Evolutionary conservation across 2,329 filamentous ascomycete species (phyloP).

Genomic region (Aspergillus jensenii): DNA sequence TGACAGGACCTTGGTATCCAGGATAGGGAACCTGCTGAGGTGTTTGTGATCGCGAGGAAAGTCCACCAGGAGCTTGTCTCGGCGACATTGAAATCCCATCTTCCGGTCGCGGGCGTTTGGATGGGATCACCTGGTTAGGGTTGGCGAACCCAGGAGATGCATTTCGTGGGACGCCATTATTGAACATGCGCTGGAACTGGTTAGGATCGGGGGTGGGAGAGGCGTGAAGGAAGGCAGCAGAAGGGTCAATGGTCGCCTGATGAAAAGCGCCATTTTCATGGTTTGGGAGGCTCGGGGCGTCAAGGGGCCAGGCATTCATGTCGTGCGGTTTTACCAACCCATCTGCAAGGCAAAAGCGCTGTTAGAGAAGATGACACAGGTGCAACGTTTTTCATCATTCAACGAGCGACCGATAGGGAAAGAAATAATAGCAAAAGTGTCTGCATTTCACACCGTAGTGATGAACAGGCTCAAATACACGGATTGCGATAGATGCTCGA

Average conservation of each 20-base stretch:
- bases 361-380: slow-evolving; percentile 22
- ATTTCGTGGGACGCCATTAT: slow-evolving; percentile 83
- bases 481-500: slow-evolving; percentile 7
- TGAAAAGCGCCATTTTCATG: slow-evolving; percentile 51
- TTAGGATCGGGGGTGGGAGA: slow-evolving; percentile 49
- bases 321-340: slow-evolving; percentile 48
- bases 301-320: slow-evolving; percentile 54
- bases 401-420: slow-evolving; percentile 26
- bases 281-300: slow-evolving; percentile 48
- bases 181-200: slow-evolving; percentile 68
- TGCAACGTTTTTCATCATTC: slow-evolving; percentile 16
- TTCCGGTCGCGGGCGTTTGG: slow-evolving; percentile 82
- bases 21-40: slow-evolving; percentile 75
- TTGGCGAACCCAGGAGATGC: slow-evolving; percentile 76
- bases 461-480: slow-evolving; percentile 1
- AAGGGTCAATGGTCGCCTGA: slow-evolving; percentile 46
- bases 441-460: slow-evolving; percentile 4
- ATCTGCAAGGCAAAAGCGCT: slow-evolving; percentile 38
- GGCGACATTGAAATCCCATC: slow-evolving; percentile 84
- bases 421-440: not conserved
- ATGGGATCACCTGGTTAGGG: slow-evolving; percentile 79
- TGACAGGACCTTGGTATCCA: slow-evolving; percentile 66
- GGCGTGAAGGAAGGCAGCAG: slow-evolving; percentile 49
- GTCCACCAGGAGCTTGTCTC: slow-evolving; percentile 69
- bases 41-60: slow-evolving; percentile 86